phyloP scores from a whole-genome alignment of 1,284 basidiomycete genomes.

The Ustilago xerochloae region DNA sequence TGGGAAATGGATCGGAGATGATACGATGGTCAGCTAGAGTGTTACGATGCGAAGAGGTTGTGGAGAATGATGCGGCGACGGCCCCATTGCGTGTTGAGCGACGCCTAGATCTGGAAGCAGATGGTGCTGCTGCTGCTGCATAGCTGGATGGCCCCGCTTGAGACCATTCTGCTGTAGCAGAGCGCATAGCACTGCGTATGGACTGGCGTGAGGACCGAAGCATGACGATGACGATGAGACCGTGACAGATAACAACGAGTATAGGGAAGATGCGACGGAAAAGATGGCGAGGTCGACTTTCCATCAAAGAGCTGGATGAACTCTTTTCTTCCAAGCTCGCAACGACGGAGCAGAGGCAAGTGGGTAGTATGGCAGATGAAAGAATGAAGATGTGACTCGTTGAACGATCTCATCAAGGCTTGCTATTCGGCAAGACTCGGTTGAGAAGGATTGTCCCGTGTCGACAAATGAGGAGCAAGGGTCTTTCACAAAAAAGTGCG shows the following conservation, averaged over 20 bases:
- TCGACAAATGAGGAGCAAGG: background rate
- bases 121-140: slow-evolving; percentile 8
- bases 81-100: slow-evolving; percentile 7
- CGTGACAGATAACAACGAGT: background rate
- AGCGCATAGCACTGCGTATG: slow-evolving; percentile 12
- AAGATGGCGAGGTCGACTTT: background rate
- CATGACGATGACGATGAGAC: slow-evolving; percentile 7
- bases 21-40: slow-evolving; percentile 44
- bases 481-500: background rate
- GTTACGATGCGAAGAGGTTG: slow-evolving; percentile 1
- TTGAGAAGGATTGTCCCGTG: background rate
- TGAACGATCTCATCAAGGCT: background rate
- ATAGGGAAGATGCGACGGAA: background rate
- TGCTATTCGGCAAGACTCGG: background rate
- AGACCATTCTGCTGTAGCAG: slow-evolving; percentile 7
- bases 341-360: background rate
- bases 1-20: slow-evolving; percentile 37
- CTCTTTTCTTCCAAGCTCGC: no score
- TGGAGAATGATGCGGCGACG: slow-evolving; percentile 17
- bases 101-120: background rate
- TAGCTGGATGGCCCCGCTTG: slow-evolving; percentile 1
- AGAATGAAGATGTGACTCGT: background rate
- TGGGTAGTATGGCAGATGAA: background rate
- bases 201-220: slow-evolving; percentile 19
- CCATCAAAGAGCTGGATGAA: background rate